Evolutionary conservation across 768 basidiomycete species (phyloP).

Genomic region (Phanerodontia chrysosporium): DNA sequence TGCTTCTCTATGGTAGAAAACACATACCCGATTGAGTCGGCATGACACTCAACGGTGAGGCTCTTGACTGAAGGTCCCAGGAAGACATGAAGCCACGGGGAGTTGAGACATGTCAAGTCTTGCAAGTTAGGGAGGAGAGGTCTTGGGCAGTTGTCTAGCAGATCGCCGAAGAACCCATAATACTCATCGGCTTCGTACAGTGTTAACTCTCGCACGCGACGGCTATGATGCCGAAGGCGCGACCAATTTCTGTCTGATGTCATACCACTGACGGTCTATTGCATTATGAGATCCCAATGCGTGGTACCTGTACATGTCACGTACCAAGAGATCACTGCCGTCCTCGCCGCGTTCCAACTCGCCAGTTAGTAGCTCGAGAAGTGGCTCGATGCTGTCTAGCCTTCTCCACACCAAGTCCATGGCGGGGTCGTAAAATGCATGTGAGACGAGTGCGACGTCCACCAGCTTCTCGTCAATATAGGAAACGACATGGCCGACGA

Average conservation of each 20-base stretch:
- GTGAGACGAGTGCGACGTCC: background rate
- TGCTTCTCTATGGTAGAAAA: background rate
- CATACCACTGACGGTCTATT: background rate
- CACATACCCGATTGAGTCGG: background rate
- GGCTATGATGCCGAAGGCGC: background rate
- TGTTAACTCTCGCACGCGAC: background rate
- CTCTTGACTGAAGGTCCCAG: background rate
- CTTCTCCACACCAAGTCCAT: background rate
- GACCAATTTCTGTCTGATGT: too few relatives aligned
- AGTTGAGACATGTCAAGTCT: background rate
- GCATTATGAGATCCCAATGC: background rate
- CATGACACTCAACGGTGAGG: background rate
- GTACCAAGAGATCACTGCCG: background rate
- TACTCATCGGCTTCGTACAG: background rate
- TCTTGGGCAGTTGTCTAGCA: background rate
- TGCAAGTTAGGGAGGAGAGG: background rate
- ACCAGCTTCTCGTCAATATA: background rate
- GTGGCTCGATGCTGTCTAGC: background rate
- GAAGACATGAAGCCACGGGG: background rate
- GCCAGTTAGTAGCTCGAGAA: background rate
- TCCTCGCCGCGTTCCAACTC: background rate
- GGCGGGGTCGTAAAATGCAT: background rate
- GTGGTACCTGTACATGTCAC: background rate
- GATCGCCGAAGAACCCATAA: background rate
- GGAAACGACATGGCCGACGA: background rate